A percentile compares a stretch with the other conserved stretches of the same genome.
These are phyloP conservation scores for Viola pubescens DNA, from an alignment of 441 rosid genomes.

Conservation along the genomic window DNA sequence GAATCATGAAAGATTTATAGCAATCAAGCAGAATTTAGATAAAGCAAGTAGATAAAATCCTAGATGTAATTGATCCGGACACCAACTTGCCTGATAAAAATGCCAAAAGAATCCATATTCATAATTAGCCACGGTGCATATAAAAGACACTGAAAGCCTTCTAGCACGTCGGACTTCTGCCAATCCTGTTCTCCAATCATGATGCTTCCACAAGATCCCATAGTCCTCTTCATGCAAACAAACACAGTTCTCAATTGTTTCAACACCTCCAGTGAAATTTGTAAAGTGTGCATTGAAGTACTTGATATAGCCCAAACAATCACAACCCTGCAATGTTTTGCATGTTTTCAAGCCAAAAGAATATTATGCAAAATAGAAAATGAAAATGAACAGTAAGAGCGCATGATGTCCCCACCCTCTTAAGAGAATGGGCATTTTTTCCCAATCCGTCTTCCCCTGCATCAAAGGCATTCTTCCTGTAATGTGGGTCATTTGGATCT, in stretches of 20 bases:
- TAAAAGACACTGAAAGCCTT: conserved; percentile 68
- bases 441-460: conserved; percentile 95
- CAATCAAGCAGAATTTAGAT: conserved; percentile 2
- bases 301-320: conserved; percentile 79
- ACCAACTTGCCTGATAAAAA: conserved; percentile 69
- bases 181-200: conserved; percentile 91
- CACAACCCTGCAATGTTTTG: conserved; percentile 50
- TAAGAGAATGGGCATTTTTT: conserved; percentile 84
- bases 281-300: conserved; percentile 83
- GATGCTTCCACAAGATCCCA: conserved; percentile 89
- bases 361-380: background rate
- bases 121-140: conserved; percentile 81
- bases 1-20: background rate
- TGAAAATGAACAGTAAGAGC: background rate
- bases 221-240: conserved; percentile 94
- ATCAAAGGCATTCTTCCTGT: conserved; percentile 85
- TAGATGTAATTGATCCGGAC: background rate
- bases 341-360: background rate
- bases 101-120: conserved; percentile 92
- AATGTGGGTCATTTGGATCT: conserved; percentile 89
- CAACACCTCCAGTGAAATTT: conserved; percentile 82
- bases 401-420: conserved; percentile 39
- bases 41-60: conserved; percentile 8
- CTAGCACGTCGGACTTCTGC: conserved; percentile 89
- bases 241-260: conserved; percentile 82